These are phyloP conservation scores for Arthrobotrys conoides DNA, from an alignment of 2,329 filamentous ascomycete genomes.

Conservation along the genomic window DNA sequence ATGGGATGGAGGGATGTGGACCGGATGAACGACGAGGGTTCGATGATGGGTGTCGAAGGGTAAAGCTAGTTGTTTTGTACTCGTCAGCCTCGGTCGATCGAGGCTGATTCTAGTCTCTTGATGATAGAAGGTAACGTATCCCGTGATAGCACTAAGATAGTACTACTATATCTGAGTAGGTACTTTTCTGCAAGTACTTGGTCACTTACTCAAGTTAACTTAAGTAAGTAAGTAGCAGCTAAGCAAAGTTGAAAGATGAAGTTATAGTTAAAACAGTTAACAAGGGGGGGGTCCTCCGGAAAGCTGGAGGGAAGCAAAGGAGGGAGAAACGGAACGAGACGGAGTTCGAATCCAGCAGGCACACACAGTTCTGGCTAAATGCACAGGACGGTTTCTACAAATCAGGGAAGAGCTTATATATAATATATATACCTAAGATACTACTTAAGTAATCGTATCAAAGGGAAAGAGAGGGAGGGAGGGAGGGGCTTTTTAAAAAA, in stretches of 20 bases:
- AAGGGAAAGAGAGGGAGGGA: background rate
- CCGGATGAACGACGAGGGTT: background rate
- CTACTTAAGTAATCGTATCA: no score
- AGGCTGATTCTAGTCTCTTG: conserved; percentile 1
- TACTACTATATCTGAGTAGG: no score
- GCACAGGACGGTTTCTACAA: conserved; percentile 5
- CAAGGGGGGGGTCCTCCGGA: no score
- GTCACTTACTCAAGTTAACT: no score
- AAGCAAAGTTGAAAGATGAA: no score
- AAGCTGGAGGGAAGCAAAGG: background rate
- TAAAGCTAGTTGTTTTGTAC: conserved; percentile 45
- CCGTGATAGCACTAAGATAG: background rate
- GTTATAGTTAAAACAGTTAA: no score
- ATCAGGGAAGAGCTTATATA: conserved; percentile 17
- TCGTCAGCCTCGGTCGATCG: conserved; percentile 40
- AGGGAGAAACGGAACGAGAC: conserved; percentile 49
- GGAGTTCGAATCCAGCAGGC: conserved; percentile 16
- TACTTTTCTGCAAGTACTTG: no score
- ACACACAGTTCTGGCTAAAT: conserved; percentile 49
- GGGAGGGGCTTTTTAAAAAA: background rate
- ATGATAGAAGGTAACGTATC: conserved; percentile 1
- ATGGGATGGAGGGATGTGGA: background rate
- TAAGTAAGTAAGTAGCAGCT: no score
- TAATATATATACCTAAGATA: no score
- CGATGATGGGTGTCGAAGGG: conserved; percentile 4